Conservation (phyloP, 2,329 filamentous ascomycete species). For the Cladosporium sp. region DNA sequence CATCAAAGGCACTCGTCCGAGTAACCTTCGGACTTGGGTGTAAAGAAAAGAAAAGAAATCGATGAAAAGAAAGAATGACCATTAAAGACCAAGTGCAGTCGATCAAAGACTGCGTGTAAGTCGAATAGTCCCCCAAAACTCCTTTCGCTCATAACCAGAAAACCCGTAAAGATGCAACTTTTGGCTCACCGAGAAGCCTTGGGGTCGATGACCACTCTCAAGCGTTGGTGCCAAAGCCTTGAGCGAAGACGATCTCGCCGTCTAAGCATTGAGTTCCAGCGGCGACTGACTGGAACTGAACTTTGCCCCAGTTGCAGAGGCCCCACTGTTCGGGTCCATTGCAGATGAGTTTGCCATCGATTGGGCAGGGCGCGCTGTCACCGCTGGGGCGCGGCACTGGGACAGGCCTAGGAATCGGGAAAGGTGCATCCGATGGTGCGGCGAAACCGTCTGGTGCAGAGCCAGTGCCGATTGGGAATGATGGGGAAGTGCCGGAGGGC, state of each 20-base stretch:
- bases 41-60: too few species aligned
- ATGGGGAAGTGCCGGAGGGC: background rate
- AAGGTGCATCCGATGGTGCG: background rate
- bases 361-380: constrained; percentile 22
- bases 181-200: too few species aligned
- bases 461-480: background rate
- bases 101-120: too few species aligned
- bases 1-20: too few species aligned
- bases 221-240: constrained; percentile 6
- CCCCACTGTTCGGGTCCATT: constrained; percentile 39
- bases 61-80: too few species aligned
- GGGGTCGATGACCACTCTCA: too few species aligned
- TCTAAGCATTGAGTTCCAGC: constrained; percentile 37
- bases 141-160: too few species aligned
- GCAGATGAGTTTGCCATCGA: constrained; percentile 35
- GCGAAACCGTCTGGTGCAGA: background rate
- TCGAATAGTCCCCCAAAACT: too few species aligned
- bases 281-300: constrained; percentile 38
- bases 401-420: constrained; percentile 1
- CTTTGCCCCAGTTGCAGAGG: constrained; percentile 40
- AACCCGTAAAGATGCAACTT: too few species aligned
- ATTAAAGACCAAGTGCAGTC: too few species aligned
- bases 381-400: background rate
- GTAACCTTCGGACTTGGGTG: too few species aligned
- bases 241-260: constrained; percentile 17